Conservation (phyloP, 2,329 filamentous ascomycete species). For the Aspergillus carbonarius region DNA sequence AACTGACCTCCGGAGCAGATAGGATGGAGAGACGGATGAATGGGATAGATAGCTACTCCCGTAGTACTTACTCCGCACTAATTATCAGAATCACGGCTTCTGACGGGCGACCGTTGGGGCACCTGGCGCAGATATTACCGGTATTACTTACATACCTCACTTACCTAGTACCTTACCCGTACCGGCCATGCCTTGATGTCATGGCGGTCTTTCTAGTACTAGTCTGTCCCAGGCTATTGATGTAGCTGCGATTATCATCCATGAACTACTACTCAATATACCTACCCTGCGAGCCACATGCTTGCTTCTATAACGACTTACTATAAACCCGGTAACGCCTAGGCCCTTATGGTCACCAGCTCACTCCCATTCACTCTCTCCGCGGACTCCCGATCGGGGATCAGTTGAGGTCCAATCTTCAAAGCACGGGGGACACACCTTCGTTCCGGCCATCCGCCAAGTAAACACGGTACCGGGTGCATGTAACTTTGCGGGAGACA, state of each 20-base stretch:
- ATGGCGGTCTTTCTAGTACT: neutral
- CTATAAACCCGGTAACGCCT: conserved; percentile 1
- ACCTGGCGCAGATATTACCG: neutral
- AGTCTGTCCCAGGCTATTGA: neutral
- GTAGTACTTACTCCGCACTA: too few relatives aligned
- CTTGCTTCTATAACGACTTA: neutral
- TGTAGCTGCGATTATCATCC: neutral
- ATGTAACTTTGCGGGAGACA: neutral
- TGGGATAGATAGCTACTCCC: neutral
- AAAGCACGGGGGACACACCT: conserved; percentile 1
- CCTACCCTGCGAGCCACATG: neutral
- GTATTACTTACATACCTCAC: neutral
- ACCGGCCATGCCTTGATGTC: neutral
- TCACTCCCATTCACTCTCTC: neutral
- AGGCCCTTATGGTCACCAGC: neutral
- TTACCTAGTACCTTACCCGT: neutral
- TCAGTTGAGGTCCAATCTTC: conserved; percentile 1
- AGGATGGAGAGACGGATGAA: neutral
- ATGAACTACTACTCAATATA: neutral
- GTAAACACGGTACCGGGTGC: neutral
- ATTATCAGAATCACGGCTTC: neutral
- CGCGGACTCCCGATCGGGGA: conserved; percentile 4
- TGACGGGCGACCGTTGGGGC: conserved; percentile 2
- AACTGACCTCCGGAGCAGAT: neutral
- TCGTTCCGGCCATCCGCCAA: neutral